Evolutionary conservation across 176 grass and related monocot species (phyloP).

Genomic region (Microstegium vimineum): DNA sequence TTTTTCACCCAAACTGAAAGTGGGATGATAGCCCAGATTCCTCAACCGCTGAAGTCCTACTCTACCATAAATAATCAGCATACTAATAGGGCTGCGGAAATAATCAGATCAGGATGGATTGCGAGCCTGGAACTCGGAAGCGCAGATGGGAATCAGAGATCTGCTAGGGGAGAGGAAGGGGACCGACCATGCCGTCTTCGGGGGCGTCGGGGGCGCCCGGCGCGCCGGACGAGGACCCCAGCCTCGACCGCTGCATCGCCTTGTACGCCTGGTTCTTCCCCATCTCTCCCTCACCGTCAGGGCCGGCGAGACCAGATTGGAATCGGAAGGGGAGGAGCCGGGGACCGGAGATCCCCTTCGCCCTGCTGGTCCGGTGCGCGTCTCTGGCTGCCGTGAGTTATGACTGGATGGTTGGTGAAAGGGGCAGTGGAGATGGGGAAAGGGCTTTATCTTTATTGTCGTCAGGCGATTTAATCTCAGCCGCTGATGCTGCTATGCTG

Average conservation of each 20-base stretch:
- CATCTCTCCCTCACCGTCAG: slow-evolving; percentile 34
- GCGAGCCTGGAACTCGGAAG: background rate
- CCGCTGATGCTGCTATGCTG: background rate
- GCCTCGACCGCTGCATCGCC: slow-evolving; percentile 92
- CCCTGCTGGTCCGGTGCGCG: background rate
- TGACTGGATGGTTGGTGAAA: slow-evolving; percentile 23
- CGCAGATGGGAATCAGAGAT: slow-evolving; percentile 15
- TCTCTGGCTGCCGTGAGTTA: slow-evolving; percentile 14
- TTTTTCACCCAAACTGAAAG: background rate
- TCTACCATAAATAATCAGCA: background rate
- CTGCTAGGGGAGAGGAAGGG: slow-evolving; percentile 57
- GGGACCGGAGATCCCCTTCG: slow-evolving; percentile 18
- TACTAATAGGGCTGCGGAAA: background rate
- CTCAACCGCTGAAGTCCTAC: background rate
- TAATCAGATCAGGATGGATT: background rate
- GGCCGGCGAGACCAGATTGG: slow-evolving; percentile 17
- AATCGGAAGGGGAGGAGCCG: slow-evolving; percentile 19
- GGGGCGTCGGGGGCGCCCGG: slow-evolving; percentile 52
- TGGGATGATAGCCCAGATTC: background rate
- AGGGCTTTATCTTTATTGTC: background rate
- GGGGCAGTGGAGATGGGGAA: background rate
- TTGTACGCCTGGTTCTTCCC: slow-evolving; percentile 99
- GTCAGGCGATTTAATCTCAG: background rate
- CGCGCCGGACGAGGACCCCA: slow-evolving; percentile 74
- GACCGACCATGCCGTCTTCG: slow-evolving; percentile 99